Evolutionary conservation across 164 flowering plant species (phyloP).

Genomic region (Cinnamomum chago): DNA sequence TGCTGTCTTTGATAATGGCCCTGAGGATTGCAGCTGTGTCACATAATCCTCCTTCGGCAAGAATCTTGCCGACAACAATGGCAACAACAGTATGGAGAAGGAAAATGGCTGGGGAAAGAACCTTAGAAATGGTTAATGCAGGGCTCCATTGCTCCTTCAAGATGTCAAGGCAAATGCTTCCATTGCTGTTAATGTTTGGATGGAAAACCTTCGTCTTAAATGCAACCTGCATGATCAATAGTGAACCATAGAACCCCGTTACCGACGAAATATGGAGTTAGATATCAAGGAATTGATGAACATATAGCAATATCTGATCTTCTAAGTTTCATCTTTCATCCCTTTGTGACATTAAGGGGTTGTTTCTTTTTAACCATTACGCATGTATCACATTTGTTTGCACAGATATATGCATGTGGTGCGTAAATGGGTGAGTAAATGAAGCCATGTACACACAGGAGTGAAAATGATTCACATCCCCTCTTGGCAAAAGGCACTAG

Average conservation of each 20-base stretch:
- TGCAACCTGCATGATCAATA: conserved; percentile 23
- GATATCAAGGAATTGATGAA: neutral
- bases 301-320: neutral
- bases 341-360: neutral
- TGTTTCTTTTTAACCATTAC: no score
- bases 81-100: neutral
- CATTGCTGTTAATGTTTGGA: conserved; percentile 33
- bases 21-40: neutral
- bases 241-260: neutral
- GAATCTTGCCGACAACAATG: neutral
- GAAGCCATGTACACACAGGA: no score
- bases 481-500: no score
- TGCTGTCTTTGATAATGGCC: neutral
- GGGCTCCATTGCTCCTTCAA: conserved; percentile 38
- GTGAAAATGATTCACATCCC: no score
- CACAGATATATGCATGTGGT: no score
- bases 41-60: neutral
- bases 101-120: neutral
- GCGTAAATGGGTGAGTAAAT: no score
- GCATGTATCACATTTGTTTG: no score
- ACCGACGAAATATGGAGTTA: neutral
- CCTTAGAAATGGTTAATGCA: conserved; percentile 35
- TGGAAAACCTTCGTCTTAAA: conserved; percentile 34
- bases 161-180: conserved; percentile 33
- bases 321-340: neutral